Evolutionary conservation across 2,329 filamentous ascomycete species (phyloP), one percentile per base, ranked within the genome.

Genomic region (Exophiala dermatitidis): DNA sequence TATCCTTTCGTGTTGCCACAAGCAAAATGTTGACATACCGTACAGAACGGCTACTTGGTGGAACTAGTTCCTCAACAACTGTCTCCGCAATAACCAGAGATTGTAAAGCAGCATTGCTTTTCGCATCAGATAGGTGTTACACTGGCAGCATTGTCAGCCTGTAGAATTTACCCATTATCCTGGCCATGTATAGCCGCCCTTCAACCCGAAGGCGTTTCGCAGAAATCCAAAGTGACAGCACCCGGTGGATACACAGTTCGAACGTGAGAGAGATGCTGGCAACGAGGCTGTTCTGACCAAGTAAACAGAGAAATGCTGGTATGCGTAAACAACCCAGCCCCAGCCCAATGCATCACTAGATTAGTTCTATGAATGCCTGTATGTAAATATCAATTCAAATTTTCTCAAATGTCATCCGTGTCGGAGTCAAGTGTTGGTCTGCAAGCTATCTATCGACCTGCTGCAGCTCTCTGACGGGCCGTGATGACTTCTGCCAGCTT

Each of bases 11-110:
- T 4, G 45, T 12, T 10, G 30, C 34, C 19, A 47, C 12, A 4
- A 7, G 7, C n/a, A 36, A 36, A 7, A 7, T 36, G 7, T 12
- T 19, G 30, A 40, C 26, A 19, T 19, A 19, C 19, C 19, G 19
- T 19, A 19, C 42, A 69, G 67, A 65, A 69, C 59, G 67, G 67
- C 8, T 69, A 69, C 57, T 61, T 61, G 43, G 58, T 68, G 10
- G 67, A 69, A 49, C 55, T 69, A 53, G 60, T 68, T 42, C 66
- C 66, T 5, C 67, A 68, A 47, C 43, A 46, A 36, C n/a, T 36
- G n/a, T 36, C 33, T n/a, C 7, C n/a, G n/a, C 33, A 7, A n/a
- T 46, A 10, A 46, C 32, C 29, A 3, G 6, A 10, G 32, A 46
- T 12, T 30, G 19, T 32, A 12, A 4, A 46, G 19, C 12, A 46